A percentile compares a stretch with the other conserved stretches of the same genome.
Conservation (phyloP, 345 rosid species). For the Salix exigua region DNA sequence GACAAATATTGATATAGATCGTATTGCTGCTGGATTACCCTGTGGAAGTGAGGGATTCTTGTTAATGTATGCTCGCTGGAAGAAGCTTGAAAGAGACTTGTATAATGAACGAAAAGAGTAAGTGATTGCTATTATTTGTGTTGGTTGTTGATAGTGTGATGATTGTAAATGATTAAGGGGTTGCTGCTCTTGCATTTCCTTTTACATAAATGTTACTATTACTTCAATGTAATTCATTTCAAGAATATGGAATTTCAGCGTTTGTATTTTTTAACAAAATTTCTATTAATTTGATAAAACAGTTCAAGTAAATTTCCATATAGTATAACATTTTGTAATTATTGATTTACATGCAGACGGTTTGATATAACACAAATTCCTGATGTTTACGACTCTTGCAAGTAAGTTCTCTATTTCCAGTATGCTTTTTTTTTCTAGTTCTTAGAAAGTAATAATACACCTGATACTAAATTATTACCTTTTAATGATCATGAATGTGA, state of each 20-base stretch:
- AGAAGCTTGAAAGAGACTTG: slow-evolving; percentile 94
- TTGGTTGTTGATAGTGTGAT: slow-evolving; percentile 3
- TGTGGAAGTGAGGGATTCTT: slow-evolving; percentile 99
- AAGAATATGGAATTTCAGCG: background rate
- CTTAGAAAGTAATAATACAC: slow-evolving; percentile 1
- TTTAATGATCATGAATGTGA: background rate
- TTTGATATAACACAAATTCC: slow-evolving; percentile 98
- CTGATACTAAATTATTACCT: background rate
- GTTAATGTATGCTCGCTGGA: slow-evolving; percentile 99
- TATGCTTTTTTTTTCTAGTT: background rate
- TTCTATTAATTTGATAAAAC: background rate
- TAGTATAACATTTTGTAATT: slow-evolving; percentile 5
- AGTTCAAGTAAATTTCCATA: background rate
- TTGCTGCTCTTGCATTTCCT: slow-evolving; percentile 4
- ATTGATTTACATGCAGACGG: slow-evolving; percentile 58
- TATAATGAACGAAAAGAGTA: slow-evolving; percentile 96
- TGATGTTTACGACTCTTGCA: slow-evolving; percentile 99
- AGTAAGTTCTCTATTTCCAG: slow-evolving; percentile 55
- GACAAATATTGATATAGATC: slow-evolving; percentile 89
- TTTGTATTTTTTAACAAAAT: background rate
- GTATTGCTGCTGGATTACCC: slow-evolving; percentile 98
- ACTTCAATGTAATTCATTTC: background rate
- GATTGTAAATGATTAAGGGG: background rate
- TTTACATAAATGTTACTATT: background rate
- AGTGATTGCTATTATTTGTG: slow-evolving; percentile 25